Evolutionary conservation across 306 rosid genomes (phyloP), one percentile per base, ranked within the genome.

Genomic region (Ceratonia siliqua): DNA sequence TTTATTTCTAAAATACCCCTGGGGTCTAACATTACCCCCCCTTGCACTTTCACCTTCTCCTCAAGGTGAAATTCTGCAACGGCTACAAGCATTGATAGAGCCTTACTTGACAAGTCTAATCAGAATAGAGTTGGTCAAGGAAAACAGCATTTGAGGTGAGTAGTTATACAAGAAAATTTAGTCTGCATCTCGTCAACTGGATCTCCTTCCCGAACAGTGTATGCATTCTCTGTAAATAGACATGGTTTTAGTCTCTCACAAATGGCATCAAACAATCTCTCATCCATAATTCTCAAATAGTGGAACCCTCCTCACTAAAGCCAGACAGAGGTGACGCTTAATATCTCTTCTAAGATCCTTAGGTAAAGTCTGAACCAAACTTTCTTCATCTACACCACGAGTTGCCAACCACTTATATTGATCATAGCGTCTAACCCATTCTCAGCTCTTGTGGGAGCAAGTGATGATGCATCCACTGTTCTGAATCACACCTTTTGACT

Each of bases 341-440:
- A 91, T 91, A 74, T 91, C 97, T 70, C 97, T 87, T 59, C 76
- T 84, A 35, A 91, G 97, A 89, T 91, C 97, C 85, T 89, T 91
- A 2, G 97, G 97, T 45, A 91, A 85, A 75, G 87, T 84, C 79
- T 84, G 91, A 71, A 87, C 97, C 81, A 91, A 78, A 68, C 46
- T 82, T 79, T 91, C 88, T 79, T 91, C 97, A 20, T 91, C 94
- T 74, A 91, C 97, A 11, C 97, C 97, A 0, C 94, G 92, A 22
- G 97, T 91, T 78, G 87, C 97, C 73, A 91, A 73, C 97, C 97
- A 91, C 83, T 91, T 89, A 69, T 91, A 91, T 75, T 89, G 94
- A 79, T 91, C 94, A 64, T 91, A 91, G 39, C 94, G n/a, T n/a
- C n/a, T n/a, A n/a, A 91, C 97, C 13, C 97, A 83, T 80, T 89